Evolutionary conservation across 495 filamentous ascomycete genomes (phyloP).

Genomic region (Talaromyces trachyspermus): DNA sequence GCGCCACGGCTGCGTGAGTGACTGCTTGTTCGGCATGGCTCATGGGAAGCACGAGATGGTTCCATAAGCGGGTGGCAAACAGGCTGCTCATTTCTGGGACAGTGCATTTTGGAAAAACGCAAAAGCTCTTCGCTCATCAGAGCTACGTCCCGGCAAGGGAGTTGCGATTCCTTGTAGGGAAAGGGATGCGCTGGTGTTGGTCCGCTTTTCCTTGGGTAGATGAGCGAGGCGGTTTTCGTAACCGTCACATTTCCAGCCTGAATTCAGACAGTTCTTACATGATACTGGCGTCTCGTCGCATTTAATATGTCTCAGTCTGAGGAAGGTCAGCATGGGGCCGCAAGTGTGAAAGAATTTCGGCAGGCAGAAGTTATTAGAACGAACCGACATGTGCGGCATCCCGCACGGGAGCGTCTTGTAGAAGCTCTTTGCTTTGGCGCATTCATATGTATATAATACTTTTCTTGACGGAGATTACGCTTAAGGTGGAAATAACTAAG

Average conservation of each 20-base stretch:
- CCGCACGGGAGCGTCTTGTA: slow-evolving; percentile 6
- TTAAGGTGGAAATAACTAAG: too few relatives aligned
- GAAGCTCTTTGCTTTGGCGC: background rate
- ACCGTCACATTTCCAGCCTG: slow-evolving; percentile 19
- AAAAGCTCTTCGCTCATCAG: slow-evolving; percentile 15
- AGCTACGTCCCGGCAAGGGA: background rate
- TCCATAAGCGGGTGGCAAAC: slow-evolving; percentile 42
- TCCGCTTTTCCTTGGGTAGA: background rate
- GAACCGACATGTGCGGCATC: slow-evolving; percentile 16
- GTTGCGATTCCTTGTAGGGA: background rate
- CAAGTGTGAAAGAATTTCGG: background rate
- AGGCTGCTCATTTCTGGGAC: slow-evolving; percentile 33
- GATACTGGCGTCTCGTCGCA: slow-evolving; percentile 18
- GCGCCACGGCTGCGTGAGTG: slow-evolving; percentile 41
- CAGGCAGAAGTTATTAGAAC: background rate
- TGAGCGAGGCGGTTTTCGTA: slow-evolving; percentile 11
- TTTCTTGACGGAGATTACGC: background rate
- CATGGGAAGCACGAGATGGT: slow-evolving; percentile 37
- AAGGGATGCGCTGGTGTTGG: background rate
- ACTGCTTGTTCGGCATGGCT: slow-evolving; percentile 40
- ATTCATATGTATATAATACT: background rate
- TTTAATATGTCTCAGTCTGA: slow-evolving; percentile 15
- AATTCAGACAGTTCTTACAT: slow-evolving; percentile 12
- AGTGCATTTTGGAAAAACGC: slow-evolving; percentile 36
- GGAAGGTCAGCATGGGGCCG: background rate